Percentiles rank a stretch among this genome's conserved stretches.
Conservation (phyloP, 1,284 basidiomycete species). For the Salmacisia buchloeana region DNA sequence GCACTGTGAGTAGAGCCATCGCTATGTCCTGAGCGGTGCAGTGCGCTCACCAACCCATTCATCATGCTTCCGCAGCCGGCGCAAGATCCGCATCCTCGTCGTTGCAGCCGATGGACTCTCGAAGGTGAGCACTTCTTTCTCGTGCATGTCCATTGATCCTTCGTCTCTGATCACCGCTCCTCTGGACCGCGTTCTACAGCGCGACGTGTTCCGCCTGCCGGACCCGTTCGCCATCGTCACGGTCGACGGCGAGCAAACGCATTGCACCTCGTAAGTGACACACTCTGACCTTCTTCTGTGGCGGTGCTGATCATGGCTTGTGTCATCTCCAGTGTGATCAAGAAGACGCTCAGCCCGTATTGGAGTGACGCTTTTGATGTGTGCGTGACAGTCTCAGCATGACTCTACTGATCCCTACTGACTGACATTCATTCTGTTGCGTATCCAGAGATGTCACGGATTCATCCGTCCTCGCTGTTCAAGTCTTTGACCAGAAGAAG, state of each 20-base stretch:
- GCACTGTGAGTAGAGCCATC: neutral
- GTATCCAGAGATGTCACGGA: conserved; percentile 63
- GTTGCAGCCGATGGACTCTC: conserved; percentile 48
- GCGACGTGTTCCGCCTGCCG: conserved; percentile 63
- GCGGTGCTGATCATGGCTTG: neutral
- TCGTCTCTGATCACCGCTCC: neutral
- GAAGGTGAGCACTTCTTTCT: conserved; percentile 18
- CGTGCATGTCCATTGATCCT: neutral
- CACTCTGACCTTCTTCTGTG: neutral
- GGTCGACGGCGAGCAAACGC: conserved; percentile 87
- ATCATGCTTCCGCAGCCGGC: conserved; percentile 9
- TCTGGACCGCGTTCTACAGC: conserved; percentile 11
- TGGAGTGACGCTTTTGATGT: conserved; percentile 50
- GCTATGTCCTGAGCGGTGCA: neutral
- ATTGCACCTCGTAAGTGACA: conserved; percentile 62
- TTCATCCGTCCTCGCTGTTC: conserved; percentile 81
- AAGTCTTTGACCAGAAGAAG: conserved; percentile 95
- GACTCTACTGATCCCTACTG: neutral
- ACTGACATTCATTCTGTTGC: neutral
- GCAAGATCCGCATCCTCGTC: conserved; percentile 48
- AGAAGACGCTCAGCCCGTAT: conserved; percentile 50
- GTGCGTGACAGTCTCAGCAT: conserved; percentile 4
- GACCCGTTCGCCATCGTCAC: conserved; percentile 93
- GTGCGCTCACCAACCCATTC: neutral
- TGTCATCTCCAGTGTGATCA: conserved; percentile 34